Evolutionary conservation across 345 rosid genomes (phyloP), one percentile per base, ranked within the genome.

Genomic region (Acer negundo): DNA sequence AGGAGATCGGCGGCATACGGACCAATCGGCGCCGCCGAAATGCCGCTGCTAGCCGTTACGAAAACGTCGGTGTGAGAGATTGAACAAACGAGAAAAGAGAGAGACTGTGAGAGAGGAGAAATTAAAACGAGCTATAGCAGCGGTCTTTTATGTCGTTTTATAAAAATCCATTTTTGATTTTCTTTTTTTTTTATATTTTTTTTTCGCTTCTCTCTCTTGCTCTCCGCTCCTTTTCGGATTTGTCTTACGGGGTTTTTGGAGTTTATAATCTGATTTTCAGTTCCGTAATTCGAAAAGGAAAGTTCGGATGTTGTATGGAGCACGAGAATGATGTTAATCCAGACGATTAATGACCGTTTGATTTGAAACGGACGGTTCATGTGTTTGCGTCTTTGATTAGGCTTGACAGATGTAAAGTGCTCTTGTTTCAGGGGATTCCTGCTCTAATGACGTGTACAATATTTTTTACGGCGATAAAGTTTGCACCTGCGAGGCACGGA

Each of bases 11-110:
- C 75, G 64, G 77, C 10, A 47, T n/a, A 78, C 46, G 24, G 67
- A 15, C 0, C 26, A 67, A 15, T 79, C 46, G 66, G 63, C 78
- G 72, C 78, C 80, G 82, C 84, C 82, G 83, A 65, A 75, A 73
- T 79, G 81, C 62, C 78, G 74, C 76, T 66, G 84, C 75, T 64
- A 88, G 82, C 88, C 86, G 79, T 86, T 86, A 59, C 81, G 76
- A 82, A 70, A 84, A 78, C 88, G 88, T 84, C 85, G 80, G 82
- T 46, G 69, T 61, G 65, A 74, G 72, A 17, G 78, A 79, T 8
- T 42, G 46, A 42, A 42, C 46, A 8, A 42, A 42, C 9, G 71
- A 81, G 73, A 67, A 67, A 49, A 78, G 24, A 61, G 56, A 63
- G 42, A 61, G 69, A 76, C 26, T 35, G 16, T 56, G 15, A 31